phyloP scores from a whole-genome alignment of 768 basidiomycete genomes.

The Amanita rubescens region DNA sequence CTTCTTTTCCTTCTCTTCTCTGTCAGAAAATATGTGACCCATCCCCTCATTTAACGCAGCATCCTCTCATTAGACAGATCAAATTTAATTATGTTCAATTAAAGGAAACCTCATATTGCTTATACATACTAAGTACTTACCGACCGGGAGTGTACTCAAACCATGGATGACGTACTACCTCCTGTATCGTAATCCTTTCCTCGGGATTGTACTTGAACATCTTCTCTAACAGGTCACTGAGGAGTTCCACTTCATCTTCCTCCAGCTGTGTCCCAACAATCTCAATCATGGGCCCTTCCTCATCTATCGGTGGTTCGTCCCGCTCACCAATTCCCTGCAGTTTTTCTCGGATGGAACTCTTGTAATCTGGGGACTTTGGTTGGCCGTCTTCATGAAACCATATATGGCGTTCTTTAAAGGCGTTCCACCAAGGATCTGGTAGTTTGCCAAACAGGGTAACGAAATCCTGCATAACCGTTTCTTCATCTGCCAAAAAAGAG shows the following conservation, averaged over 20 bases:
- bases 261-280: neutral
- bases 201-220: neutral
- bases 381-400: neutral
- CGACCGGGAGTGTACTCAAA: neutral
- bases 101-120: too few relatives aligned
- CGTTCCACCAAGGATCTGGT: conserved; percentile 1
- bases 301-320: neutral
- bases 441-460: neutral
- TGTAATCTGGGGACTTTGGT: neutral
- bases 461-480: neutral
- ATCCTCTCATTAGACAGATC: too few relatives aligned
- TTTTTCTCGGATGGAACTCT: neutral
- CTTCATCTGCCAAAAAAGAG: neutral
- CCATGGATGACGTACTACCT: conserved; percentile 3
- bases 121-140: too few relatives aligned
- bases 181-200: neutral
- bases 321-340: neutral
- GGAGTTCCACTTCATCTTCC: neutral
- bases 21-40: too few relatives aligned
- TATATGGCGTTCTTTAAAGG: neutral
- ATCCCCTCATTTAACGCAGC: too few relatives aligned
- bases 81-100: too few relatives aligned
- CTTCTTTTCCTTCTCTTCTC: too few relatives aligned
- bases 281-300: conserved; percentile 1
- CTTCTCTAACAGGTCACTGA: neutral